These are phyloP conservation scores for Mikania micrantha DNA, from an alignment of 129 eudicot species.

Conservation along the genomic window DNA sequence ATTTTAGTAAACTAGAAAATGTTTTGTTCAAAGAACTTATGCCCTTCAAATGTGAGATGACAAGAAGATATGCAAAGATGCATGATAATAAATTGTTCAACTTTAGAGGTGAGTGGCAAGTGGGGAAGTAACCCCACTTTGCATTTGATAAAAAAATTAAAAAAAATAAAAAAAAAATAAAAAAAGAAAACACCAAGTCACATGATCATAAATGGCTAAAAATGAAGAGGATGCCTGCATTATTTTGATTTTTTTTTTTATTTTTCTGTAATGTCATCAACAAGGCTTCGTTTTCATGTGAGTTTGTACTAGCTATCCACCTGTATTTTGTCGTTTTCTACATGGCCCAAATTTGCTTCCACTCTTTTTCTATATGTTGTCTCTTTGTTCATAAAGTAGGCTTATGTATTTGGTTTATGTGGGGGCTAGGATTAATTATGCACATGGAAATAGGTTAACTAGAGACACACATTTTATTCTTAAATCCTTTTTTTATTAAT, in stretches of 20 bases:
- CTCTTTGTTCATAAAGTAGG: slow-evolving; percentile 40
- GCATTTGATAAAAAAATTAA: slow-evolving; percentile 45
- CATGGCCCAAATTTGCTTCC: slow-evolving; percentile 24
- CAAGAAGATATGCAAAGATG: slow-evolving; percentile 1
- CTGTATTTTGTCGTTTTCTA: slow-evolving; percentile 61
- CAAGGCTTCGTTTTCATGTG: slow-evolving; percentile 66
- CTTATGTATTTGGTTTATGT: slow-evolving; percentile 38
- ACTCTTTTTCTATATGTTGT: slow-evolving; percentile 30
- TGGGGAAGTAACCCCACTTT: slow-evolving; percentile 38
- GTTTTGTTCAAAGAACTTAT: slow-evolving; percentile 3
- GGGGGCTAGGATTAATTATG: slow-evolving; percentile 27
- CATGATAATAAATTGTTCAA: slow-evolving; percentile 35
- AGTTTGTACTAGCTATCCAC: slow-evolving; percentile 54
- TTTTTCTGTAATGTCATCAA: slow-evolving; percentile 50
- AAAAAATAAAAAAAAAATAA: too few relatives aligned
- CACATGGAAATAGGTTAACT: slow-evolving; percentile 21
- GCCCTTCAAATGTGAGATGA: not conserved
- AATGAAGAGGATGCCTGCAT: slow-evolving; percentile 35
- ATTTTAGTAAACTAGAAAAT: slow-evolving; percentile 8
- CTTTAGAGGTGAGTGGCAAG: slow-evolving; percentile 32
- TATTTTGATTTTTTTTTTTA: slow-evolving; percentile 30
- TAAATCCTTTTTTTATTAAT: not conserved
- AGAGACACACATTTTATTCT: slow-evolving; percentile 4
- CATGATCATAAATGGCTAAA: slow-evolving; percentile 53
- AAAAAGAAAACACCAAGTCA: slow-evolving; percentile 41